Evolutionary conservation across 345 rosid species (phyloP), one percentile per base, ranked within the genome.

Genomic region (Salix caprea): DNA sequence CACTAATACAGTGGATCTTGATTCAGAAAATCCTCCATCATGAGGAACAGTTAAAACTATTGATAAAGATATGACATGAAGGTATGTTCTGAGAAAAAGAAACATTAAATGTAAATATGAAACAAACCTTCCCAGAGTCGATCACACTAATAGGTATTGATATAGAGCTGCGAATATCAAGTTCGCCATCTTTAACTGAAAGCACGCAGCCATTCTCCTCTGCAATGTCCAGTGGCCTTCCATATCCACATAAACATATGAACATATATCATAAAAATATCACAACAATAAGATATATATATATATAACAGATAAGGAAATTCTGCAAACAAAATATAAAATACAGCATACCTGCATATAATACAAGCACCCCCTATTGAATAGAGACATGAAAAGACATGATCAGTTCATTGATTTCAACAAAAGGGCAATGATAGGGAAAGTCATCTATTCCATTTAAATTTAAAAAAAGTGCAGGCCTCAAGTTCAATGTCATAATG

Each of bases 281-380:
- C 32, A 52, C 2, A 74, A 40, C 18, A 71, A 74, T 52, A 32
- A 46, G 19, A 70, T 4, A 2, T 28, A 65, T 12, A 26, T 34
- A 24, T n/a, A 16, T 21, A 28, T 36, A 73, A 2, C 4, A 5
- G 9, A 61, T 52, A 50, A 7, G 14, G 5, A 46, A 39, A 62
- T 71, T 68, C 19, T 21, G 28, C 32, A 6, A 6, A 54, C 2
- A 14, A 64, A 26, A 79, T 11, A 65, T 30, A 66, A 26, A 67
- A 56, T 15, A 52, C 21, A 71, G 28, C 34, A 58, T 71, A 91
- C 97, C 97, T 92, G 94, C 92, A 92, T 80, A 92, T 74, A 68
- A 91, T 86, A 62, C 88, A 79, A 79, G 91, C 91, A 67, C 87
- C 96, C 74, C 92, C 97, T 91, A 76, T 67, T 34, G 32, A 68